A percentile compares a stretch with the other conserved stretches of the same genome.
phyloP scores from a whole-genome alignment of 1,139 yeast genomes.

The Pichia sp. region DNA sequence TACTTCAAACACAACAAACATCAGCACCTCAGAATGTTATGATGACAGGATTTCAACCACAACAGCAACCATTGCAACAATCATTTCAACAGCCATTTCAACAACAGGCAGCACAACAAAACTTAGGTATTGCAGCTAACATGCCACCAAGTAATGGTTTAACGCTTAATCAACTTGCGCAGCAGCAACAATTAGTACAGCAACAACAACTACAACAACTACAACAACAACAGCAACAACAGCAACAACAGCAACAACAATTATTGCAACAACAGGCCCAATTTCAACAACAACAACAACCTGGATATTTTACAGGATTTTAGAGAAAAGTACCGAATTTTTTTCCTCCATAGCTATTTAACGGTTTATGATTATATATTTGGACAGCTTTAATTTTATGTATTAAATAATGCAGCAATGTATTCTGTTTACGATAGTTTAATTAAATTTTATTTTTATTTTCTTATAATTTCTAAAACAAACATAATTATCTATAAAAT shows the following conservation, averaged over 20 bases:
- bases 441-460: too few relatives aligned
- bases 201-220: conserved; percentile 23
- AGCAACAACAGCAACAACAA: conserved; percentile 7
- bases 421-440: too few relatives aligned
- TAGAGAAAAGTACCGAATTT: neutral
- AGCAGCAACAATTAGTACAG: conserved; percentile 4
- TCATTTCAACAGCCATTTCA: neutral
- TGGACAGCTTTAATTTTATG: too few relatives aligned
- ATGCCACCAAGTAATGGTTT: conserved; percentile 9
- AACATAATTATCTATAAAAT: conserved; percentile 18
- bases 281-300: conserved; percentile 16
- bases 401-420: too few relatives aligned
- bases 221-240: conserved; percentile 16
- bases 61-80: conserved; percentile 1
- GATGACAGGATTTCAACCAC: neutral
- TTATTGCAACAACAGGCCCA: conserved; percentile 13
- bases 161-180: conserved; percentile 25
- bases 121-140: neutral
- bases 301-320: conserved; percentile 21
- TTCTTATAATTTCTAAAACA: too few relatives aligned
- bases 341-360: too few relatives aligned
- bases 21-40: conserved; percentile 2
- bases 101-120: neutral
- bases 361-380: too few relatives aligned
- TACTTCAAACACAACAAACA: conserved; percentile 5